phyloP scores from a whole-genome alignment of 441 rosid species.

The Croton laevigatus region DNA sequence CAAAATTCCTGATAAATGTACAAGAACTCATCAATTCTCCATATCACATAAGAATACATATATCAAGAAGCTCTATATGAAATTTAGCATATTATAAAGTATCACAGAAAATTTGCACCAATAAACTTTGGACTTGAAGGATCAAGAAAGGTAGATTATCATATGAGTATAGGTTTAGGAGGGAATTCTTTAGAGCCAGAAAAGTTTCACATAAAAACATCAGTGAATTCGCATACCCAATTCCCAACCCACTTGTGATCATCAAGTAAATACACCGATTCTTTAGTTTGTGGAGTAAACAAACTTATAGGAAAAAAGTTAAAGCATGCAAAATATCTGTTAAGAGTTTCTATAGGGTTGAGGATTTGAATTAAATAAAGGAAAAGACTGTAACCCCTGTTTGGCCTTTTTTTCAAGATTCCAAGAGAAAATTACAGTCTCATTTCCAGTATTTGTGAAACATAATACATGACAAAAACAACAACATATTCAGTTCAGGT shows the following conservation, averaged over 20 bases:
- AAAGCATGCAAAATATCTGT: not conserved
- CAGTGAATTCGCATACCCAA: not conserved
- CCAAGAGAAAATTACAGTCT: not conserved
- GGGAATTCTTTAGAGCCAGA: not conserved
- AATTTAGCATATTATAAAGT: not conserved
- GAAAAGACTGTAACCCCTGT: too few species aligned
- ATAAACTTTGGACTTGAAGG: not conserved
- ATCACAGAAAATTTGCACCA: not conserved
- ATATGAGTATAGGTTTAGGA: not conserved
- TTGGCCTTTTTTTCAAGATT: too few species aligned
- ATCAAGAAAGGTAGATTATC: not conserved
- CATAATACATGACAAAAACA: not conserved
- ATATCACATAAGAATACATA: not conserved
- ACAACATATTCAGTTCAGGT: not conserved
- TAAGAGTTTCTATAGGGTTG: too few species aligned
- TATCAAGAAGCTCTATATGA: not conserved
- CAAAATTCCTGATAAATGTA: conserved; percentile 68
- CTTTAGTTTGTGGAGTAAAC: not conserved
- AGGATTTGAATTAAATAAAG: too few species aligned
- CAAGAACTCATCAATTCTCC: not conserved
- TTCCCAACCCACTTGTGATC: not conserved
- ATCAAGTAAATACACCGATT: not conserved
- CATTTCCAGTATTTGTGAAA: not conserved
- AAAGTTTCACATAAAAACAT: not conserved
- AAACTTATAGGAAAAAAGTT: not conserved